Evolutionary conservation across 2,329 filamentous ascomycete species (phyloP).

Genomic region (Thelonectria rubi): DNA sequence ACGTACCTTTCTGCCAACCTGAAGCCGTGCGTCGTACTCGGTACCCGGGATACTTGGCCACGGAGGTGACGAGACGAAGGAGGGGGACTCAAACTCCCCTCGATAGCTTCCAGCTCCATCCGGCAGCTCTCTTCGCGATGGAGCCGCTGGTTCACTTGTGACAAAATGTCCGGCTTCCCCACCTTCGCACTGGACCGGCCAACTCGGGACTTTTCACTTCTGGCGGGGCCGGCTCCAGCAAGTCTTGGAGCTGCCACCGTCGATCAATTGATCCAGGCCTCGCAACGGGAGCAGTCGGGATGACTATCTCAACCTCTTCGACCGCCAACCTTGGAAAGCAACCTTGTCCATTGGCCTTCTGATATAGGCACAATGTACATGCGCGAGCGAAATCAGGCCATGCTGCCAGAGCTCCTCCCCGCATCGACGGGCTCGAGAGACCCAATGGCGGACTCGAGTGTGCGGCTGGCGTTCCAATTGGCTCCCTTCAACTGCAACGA

Average conservation of each 20-base stretch:
- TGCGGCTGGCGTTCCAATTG: not conserved
- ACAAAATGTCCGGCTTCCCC: conserved; percentile 8
- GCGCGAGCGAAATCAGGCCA: not conserved
- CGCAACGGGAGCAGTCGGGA: not conserved
- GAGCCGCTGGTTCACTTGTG: not conserved
- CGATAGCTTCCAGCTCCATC: not conserved
- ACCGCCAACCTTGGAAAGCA: not conserved
- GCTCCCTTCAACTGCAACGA: not conserved
- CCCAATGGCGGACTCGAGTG: not conserved
- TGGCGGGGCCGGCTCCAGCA: conserved; percentile 6
- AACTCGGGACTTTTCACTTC: conserved; percentile 8
- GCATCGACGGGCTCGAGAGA: not conserved
- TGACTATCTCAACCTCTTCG: not conserved
- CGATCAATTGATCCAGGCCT: conserved; percentile 6
- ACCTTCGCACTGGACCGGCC: not conserved
- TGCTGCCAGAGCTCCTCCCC: not conserved
- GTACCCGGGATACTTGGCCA: not conserved
- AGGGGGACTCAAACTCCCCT: too few species aligned
- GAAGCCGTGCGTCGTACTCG: not conserved
- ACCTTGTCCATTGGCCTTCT: not conserved
- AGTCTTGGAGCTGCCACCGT: not conserved
- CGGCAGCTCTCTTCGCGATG: not conserved
- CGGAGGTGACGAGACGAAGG: too few species aligned
- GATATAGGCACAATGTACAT: not conserved
- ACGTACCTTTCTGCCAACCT: too few species aligned